Evolutionary conservation across 345 rosid genomes (phyloP).

Genomic region (Lagerstroemia speciosa): DNA sequence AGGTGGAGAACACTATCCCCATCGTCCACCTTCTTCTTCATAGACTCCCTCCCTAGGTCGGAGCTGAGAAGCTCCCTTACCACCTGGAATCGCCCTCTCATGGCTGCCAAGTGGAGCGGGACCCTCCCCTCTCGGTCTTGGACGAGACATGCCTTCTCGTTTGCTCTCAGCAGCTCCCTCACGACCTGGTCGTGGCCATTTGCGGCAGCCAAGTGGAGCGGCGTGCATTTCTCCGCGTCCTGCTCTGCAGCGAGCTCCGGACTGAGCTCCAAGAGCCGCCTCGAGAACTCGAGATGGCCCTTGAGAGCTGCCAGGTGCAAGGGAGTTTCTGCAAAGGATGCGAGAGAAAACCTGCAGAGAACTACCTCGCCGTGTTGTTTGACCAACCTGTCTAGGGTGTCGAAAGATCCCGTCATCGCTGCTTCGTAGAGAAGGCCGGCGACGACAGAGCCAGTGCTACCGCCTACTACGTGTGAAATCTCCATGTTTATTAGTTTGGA

Average conservation of each 20-base stretch:
- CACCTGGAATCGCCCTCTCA: not conserved
- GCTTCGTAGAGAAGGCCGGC: not conserved
- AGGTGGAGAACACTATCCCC: too few species aligned
- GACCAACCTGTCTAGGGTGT: not conserved
- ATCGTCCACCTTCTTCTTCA: not conserved
- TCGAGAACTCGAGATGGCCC: not conserved
- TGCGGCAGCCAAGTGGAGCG: not conserved
- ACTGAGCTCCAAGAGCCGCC: not conserved
- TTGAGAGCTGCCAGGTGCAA: too few species aligned
- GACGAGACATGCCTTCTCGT: not conserved
- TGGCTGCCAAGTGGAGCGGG: not conserved
- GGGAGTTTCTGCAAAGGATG: too few species aligned
- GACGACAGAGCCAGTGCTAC: too few species aligned
- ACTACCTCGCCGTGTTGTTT: not conserved
- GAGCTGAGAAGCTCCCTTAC: not conserved
- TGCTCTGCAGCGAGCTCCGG: not conserved
- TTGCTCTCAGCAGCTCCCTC: not conserved
- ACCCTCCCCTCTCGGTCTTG: constrained; percentile 2
- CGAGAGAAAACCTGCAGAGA: too few species aligned
- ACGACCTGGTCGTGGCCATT: not conserved
- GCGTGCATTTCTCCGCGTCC: too few species aligned
- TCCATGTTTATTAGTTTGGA: too few species aligned
- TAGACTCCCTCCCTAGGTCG: not conserved
- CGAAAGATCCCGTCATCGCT: not conserved
- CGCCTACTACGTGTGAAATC: too few species aligned